Base-by-base conservation (phyloP, 768 basidiomycete genomes). In the Porpolomopsis calyptriformis region DNA sequence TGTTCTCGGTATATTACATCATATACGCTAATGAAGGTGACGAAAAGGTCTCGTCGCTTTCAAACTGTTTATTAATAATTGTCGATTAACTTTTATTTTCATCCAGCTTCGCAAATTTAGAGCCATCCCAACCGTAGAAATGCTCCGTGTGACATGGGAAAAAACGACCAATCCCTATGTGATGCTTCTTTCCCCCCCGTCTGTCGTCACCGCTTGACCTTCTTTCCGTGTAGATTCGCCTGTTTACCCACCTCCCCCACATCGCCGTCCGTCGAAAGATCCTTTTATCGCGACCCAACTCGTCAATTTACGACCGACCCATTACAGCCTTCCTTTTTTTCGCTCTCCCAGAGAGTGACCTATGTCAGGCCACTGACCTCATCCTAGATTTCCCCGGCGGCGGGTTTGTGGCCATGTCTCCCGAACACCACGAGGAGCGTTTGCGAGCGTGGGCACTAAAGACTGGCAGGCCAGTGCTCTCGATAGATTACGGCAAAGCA, bases 121-220 rank as follows among this genome's bases (percentile, higher is more conserved):
- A 56, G 91, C 94, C 19, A 78, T 93, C 0, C 92, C 91, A 40
- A 96, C 94, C 0, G 82, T 97, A 19, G 94, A 99, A 66, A 91
- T 97, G 85, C 74, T 99, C 19, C 80, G 96, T 2, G 72, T 77
- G 14, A 97, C 91, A 19, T 99, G 96, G 96, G 93, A 94, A 64
- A 99, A 99, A 71, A 89, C 90, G 0, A 73, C 75, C 1, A 94
- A 98, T 64, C 96, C 93, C 49, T 86, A 89, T 67, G 90, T 89
- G 56, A 51, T 77, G 59, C 18, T 14, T 40, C 50, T 26, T 41
- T 31, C 33, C 43, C 49, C 37, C 40, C 39, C 47, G n/a, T 41
- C 14, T 6, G 33, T 39, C 14, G 33, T 40, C 50, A 14, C 20
- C 22, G 34, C 22, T 16, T 38, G 36, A 31, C 36, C 39, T 53